Base-by-base conservation (phyloP, 352 stramenopile species). In the Pythium coloratum region DNA sequence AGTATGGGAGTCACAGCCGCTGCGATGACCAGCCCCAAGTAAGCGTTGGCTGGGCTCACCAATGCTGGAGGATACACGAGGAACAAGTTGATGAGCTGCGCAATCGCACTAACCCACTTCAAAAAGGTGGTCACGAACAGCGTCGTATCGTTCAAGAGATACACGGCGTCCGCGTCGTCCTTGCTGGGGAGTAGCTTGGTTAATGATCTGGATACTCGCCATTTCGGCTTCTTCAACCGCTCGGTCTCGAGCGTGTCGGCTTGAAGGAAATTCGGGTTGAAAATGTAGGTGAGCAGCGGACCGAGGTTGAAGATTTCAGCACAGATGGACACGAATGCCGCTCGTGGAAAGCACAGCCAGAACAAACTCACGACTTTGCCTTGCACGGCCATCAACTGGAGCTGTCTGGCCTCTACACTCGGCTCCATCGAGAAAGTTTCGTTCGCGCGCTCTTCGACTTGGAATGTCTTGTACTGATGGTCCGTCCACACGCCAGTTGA, bases 301-400 rank as follows among this genome's bases (percentile, higher is more conserved):
- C 77, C 80, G 3, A 76, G 76, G 36, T 88, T 88, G 3, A 86
- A 40, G 16, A 84, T 72, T 38, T 88, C 77, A 10, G 77, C 73
- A 1, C 85, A 40, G 58, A 84, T 86, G 1, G 80, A 70, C 7
- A 85, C 57, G n/a, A 86, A 38, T 32, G 75, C 73, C 4, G 74
- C 80, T 34, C 76, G 59, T 0, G 80, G 75, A 20, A 88, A 73
- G 33, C 77, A 85, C 1, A 88, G 59, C 80, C 80, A 88, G 53
- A 88, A 80, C 1, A 88, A 59, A 66, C 76, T 85, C 26, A 78
- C 64, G 59, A 88, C 81, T 56, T 88, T 88, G 30, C 80, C 80
- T n/a, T 88, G 80, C 30, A 88, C 47, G 1, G 80, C 65, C 80
- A 88, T 88, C 76, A 88, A 82, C 61, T 88, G 77, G 13, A 88